Evolutionary conservation across 1,139 yeast species (phyloP), one percentile per base, ranked within the genome.

Genomic region (Pichia sp.): DNA sequence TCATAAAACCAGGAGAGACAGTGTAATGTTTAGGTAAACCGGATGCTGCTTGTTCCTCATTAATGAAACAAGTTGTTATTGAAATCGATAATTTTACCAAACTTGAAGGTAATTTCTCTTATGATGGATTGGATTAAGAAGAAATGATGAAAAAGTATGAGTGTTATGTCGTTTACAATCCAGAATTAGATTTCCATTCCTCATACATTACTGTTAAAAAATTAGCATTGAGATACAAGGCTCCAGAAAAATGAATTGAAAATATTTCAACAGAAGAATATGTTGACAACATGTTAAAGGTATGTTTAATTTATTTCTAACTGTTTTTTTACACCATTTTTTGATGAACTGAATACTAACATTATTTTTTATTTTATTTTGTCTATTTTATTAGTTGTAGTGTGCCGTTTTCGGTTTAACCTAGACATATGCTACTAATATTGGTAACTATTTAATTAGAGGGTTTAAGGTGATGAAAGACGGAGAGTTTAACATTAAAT

Each of bases 391-490:
- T n/a, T 78, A 74, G 53, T 61, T 76, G 50, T 68, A 77, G 66
- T 72, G 75, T 50, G 74, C 82, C 8, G 74, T 72, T 16, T 78
- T 78, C 57, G 86, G 86, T 49, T 67, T 80, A 42, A 67, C 76
- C 38, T 82, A 78, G 56, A 73, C 82, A 4, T 69, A 68, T 55
- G 66, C 72, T 42, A 78, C 83, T 35, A 73, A 74, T 51, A 83
- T 78, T 45, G 83, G 57, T 47, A 52, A 54, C 51, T 87, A 83
- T 56, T 76, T 74, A 47, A 76, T 84, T 39, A 74, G 90, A 57
- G 94, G 64, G 86, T 84, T 31, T 82, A 90, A 38, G 94, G 94
- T 56, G 94, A 92, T 67, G 92, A 84, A 66, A 73, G 92, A 55
- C 83, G 83, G 65, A 80, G 94, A 64, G 92, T 4, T 67, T 80